phyloP scores from a whole-genome alignment of 306 rosid genomes.

The Acacia crassicarpa region DNA sequence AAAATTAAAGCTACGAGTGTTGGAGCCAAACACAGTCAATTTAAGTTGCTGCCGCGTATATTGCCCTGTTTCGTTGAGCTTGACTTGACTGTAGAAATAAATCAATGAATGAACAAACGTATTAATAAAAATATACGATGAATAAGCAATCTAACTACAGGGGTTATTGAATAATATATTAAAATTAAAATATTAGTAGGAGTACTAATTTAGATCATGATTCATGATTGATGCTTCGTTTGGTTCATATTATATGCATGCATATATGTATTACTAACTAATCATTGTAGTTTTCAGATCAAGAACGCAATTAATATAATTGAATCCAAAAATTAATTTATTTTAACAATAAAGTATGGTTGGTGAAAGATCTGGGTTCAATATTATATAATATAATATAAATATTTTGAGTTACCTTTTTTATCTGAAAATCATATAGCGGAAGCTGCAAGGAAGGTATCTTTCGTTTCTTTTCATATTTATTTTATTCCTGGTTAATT shows the following conservation, averaged over 20 bases:
- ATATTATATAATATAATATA: neutral
- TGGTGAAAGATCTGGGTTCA: neutral
- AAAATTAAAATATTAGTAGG: neutral
- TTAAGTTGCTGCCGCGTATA: constrained; percentile 14
- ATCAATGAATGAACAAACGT: neutral
- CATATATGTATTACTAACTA: neutral
- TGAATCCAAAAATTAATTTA: neutral
- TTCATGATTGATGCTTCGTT: neutral
- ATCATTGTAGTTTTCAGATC: neutral
- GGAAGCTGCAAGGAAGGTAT: constrained; percentile 21
- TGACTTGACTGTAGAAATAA: neutral
- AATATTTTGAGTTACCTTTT: neutral
- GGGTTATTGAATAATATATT: neutral
- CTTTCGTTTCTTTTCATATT: neutral
- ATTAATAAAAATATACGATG: neutral
- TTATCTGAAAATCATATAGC: neutral
- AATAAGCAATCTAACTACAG: neutral
- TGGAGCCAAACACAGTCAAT: neutral
- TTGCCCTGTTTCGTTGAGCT: constrained; percentile 3
- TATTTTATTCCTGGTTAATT: neutral
- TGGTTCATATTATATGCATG: neutral
- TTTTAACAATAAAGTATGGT: neutral
- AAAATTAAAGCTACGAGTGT: neutral
- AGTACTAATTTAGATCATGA: neutral
- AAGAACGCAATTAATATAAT: neutral